Conservation (phyloP, 2,329 filamentous ascomycete species). For the Phialocephala subalpina region DNA sequence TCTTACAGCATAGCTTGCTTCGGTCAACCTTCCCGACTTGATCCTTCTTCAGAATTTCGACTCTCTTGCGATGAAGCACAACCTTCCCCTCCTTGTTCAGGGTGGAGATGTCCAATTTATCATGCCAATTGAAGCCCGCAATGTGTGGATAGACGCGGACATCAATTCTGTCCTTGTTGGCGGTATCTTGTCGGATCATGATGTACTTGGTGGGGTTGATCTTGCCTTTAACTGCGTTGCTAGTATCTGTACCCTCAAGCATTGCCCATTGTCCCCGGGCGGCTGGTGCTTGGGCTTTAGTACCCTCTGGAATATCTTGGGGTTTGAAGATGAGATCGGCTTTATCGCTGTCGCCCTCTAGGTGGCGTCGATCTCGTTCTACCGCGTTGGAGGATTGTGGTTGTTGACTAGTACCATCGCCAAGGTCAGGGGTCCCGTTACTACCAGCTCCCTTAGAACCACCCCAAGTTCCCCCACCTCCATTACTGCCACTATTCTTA, state of each 20-base stretch:
- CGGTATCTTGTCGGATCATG: neutral
- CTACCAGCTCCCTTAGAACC: no score
- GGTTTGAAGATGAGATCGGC: neutral
- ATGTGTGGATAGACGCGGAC: neutral
- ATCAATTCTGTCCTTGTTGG: neutral
- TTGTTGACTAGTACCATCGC: no score
- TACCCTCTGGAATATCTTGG: neutral
- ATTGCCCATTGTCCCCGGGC: neutral
- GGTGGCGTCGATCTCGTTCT: no score
- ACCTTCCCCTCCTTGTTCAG: neutral
- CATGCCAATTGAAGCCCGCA: neutral
- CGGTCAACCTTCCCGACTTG: neutral
- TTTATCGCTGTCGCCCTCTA: no score
- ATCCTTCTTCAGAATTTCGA: neutral
- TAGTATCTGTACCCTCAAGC: neutral
- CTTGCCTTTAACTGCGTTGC: neutral
- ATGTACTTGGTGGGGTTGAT: neutral
- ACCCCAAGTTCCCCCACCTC: no score
- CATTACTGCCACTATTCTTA: no score
- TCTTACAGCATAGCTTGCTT: neutral
- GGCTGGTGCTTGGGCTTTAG: neutral
- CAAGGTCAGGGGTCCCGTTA: no score
- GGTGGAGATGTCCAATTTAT: neutral
- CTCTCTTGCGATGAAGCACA: neutral
- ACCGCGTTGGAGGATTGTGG: no score